These are phyloP conservation scores for Nothophoma quercina DNA, from an alignment of 2,329 filamentous ascomycete genomes.

Conservation along the genomic window DNA sequence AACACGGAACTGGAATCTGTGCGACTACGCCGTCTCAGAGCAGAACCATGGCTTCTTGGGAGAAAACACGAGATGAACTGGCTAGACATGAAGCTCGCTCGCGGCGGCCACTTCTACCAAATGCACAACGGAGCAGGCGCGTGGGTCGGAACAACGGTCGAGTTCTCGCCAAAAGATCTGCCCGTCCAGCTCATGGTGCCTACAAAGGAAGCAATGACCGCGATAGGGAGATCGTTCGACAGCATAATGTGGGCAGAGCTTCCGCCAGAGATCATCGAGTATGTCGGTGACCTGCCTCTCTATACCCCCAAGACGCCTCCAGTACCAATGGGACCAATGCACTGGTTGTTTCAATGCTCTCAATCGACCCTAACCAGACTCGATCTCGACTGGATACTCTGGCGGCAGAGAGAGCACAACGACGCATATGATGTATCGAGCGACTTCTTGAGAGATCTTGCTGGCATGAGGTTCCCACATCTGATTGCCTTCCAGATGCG, in stretches of 20 bases:
- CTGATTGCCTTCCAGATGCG: constrained; percentile 56
- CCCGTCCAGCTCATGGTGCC: constrained; percentile 4
- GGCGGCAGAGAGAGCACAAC: constrained; percentile 32
- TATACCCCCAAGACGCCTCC: constrained; percentile 2
- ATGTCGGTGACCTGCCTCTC: constrained; percentile 24
- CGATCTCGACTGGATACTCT: constrained; percentile 47
- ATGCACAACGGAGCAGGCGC: constrained; percentile 45
- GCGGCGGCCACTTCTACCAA: constrained; percentile 36
- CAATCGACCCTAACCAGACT: constrained; percentile 41
- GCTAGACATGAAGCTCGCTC: constrained; percentile 36
- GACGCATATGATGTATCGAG: constrained; percentile 18
- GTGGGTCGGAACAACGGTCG: constrained; percentile 39
- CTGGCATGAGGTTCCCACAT: constrained; percentile 52
- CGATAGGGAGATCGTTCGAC: constrained; percentile 35
- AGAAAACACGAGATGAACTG: constrained; percentile 27
- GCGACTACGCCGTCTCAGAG: constrained; percentile 51
- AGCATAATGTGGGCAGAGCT: constrained; percentile 36
- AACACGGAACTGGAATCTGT: constrained; percentile 51
- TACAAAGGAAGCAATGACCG: constrained; percentile 22
- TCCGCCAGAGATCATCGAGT: constrained; percentile 33
- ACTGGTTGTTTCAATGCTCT: constrained; percentile 31
- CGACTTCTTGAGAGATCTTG: constrained; percentile 36
- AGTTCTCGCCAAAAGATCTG: constrained; percentile 22
- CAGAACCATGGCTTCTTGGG: constrained; percentile 24
- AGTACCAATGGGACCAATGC: constrained; percentile 20